phyloP scores from a whole-genome alignment of 140 eudicot species.

The Anethum foeniculum region DNA sequence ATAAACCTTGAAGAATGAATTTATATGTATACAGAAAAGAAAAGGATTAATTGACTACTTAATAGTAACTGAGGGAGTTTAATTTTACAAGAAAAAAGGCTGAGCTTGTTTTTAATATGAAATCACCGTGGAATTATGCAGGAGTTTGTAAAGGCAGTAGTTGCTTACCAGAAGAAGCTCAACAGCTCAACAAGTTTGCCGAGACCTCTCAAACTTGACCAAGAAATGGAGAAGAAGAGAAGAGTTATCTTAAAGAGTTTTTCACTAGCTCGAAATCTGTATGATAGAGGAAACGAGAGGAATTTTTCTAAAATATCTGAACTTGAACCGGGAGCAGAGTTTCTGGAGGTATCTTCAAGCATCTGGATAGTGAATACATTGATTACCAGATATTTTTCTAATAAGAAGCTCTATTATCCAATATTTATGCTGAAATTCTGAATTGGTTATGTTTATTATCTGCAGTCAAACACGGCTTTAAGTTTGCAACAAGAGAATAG shows the following conservation, averaged over 20 bases:
- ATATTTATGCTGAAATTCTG: not conserved
- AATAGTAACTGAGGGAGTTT: not conserved
- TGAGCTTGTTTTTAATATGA: not conserved
- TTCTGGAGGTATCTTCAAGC: constrained; percentile 53
- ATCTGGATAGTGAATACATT: not conserved
- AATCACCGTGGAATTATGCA: constrained; percentile 21
- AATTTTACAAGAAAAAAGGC: not conserved
- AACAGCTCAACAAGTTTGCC: constrained; percentile 30
- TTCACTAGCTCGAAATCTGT: constrained; percentile 66
- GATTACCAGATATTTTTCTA: not conserved
- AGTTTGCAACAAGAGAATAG: constrained; percentile 73
- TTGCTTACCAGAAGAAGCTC: constrained; percentile 71
- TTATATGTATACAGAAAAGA: not conserved
- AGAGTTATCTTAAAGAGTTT: constrained; percentile 49
- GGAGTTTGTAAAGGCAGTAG: constrained; percentile 85
- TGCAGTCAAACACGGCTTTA: constrained; percentile 71
- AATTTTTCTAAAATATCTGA: constrained; percentile 38
- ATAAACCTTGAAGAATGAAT: not conserved
- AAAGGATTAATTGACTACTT: not conserved
- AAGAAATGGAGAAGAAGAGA: constrained; percentile 58
- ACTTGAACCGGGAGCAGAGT: constrained; percentile 64
- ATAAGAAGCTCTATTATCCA: not conserved
- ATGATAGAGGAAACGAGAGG: constrained; percentile 24
- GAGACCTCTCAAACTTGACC: constrained; percentile 37
- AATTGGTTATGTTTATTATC: not conserved